Evolutionary conservation across 2,329 filamentous ascomycete genomes (phyloP), one percentile per base, ranked within the genome.

Genomic region (Paecilomyces niveus): DNA sequence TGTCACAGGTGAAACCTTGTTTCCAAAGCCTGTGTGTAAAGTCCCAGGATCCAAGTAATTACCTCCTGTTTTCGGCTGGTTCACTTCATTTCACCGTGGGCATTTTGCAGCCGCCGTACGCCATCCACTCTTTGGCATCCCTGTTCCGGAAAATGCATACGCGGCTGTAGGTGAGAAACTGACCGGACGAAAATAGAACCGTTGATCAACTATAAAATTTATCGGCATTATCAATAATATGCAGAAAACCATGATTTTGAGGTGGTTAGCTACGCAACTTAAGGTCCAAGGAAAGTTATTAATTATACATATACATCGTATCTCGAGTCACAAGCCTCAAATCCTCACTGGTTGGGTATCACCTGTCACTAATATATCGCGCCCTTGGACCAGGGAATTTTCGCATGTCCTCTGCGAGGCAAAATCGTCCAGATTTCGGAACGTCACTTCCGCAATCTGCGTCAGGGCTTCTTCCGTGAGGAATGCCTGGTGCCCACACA

Each of bases 401-500:
- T 63, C 59, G 57, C 70, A 72, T 0, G 64, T 61, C 18, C 66
- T 63, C 10, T 58, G 63, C 15, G 56, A 39, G n/a, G 59, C 58
- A 58, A 71, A 73, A 59, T 72, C 69, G 18, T 64, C 74, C 3
- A 86, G 66, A 67, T 88, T 88, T 58, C 74, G 71, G 60, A 88
- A 65, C 1, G 85, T 88, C 56, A 78, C 81, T 53, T 81, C 79
- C 1, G 85, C 81, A 64, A 89, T 89, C 72, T 87, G 85, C 7
- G 75, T 74, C 54, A 89, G 72, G 0, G 86, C 86, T 72, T 89
- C 85, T 33, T 81, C 74, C 4, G 86, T 89, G 65, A 89, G 86
- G 73, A 89, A 89, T 1, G 84, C 86, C 74, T 89, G 86, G 64
- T 89, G 86, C 0, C 86, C 85, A 62, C 82, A 86, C 59, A 89